Percentiles rank a stretch among this genome's conserved stretches.
phyloP scores from a whole-genome alignment of 1,284 basidiomycete genomes.

The Erythrobasidium hasegawianum region DNA sequence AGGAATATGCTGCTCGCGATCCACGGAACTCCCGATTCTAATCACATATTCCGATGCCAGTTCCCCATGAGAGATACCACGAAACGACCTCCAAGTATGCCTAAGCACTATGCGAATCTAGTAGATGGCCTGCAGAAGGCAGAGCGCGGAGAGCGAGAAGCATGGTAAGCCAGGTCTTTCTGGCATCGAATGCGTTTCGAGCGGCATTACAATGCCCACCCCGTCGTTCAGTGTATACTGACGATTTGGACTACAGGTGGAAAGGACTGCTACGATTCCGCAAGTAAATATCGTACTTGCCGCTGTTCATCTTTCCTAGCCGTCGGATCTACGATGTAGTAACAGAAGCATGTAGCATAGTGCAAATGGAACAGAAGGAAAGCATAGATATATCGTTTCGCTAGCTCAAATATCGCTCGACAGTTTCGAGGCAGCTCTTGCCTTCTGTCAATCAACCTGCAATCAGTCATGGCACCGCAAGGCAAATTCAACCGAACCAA shows the following conservation, averaged over 20 bases:
- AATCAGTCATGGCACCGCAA: constrained; percentile 18
- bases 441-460: background rate
- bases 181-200: background rate
- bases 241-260: constrained; percentile 8
- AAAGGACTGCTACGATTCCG: constrained; percentile 22
- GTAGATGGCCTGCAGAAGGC: constrained; percentile 22
- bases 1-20: background rate
- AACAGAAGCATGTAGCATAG: no score
- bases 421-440: no score
- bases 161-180: constrained; percentile 24
- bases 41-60: background rate
- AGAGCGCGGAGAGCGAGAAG: constrained; percentile 28
- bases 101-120: constrained; percentile 30
- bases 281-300: constrained; percentile 3
- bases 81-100: constrained; percentile 21
- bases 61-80: constrained; percentile 26
- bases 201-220: background rate
- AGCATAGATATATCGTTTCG: no score
- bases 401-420: no score
- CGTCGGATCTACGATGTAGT: no score
- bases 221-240: background rate
- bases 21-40: background rate
- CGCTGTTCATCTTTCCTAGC: no score
- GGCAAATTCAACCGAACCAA: constrained; percentile 27
- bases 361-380: no score